phyloP scores from a whole-genome alignment of 2,329 filamentous ascomycete genomes.

The Beauveria rudraprayagi region DNA sequence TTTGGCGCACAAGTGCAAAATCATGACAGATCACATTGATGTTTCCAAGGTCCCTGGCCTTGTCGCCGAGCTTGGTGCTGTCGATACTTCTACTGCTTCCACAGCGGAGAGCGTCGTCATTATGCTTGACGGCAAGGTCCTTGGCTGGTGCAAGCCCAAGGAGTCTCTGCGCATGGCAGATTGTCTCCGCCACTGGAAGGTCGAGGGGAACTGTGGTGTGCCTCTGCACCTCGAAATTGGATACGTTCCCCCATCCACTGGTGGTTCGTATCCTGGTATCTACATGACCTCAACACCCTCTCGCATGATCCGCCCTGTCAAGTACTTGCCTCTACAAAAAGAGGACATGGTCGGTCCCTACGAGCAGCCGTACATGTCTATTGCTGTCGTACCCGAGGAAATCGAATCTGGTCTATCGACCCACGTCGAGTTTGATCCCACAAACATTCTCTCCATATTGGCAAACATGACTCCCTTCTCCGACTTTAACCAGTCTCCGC shows the following conservation, averaged over 20 bases:
- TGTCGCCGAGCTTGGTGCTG: slow-evolving; percentile 71
- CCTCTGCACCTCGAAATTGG: slow-evolving; percentile 85
- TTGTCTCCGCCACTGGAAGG: slow-evolving; percentile 90
- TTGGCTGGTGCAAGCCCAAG: slow-evolving; percentile 83
- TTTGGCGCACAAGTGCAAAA: slow-evolving; percentile 87
- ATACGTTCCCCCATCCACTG: slow-evolving; percentile 76
- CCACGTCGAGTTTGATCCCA: slow-evolving; percentile 89
- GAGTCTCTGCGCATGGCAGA: slow-evolving; percentile 77
- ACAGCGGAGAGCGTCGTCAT: slow-evolving; percentile 79
- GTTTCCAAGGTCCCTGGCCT: slow-evolving; percentile 66
- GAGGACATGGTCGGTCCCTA: slow-evolving; percentile 85
- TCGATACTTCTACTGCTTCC: slow-evolving; percentile 66
- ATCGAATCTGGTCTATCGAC: slow-evolving; percentile 82
- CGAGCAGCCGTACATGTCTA: slow-evolving; percentile 97
- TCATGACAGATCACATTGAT: slow-evolving; percentile 69
- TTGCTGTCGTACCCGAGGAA: slow-evolving; percentile 83
- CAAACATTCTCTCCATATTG: slow-evolving; percentile 93
- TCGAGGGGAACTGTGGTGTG: slow-evolving; percentile 72
- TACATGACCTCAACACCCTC: slow-evolving; percentile 86
- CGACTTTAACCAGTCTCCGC: slow-evolving; percentile 94
- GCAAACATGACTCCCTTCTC: slow-evolving; percentile 99
- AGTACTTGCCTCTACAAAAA: slow-evolving; percentile 80
- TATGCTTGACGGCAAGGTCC: slow-evolving; percentile 79
- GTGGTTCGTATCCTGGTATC: slow-evolving; percentile 92
- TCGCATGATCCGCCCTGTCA: slow-evolving; percentile 84